Evolutionary conservation across 2,329 filamentous ascomycete genomes (phyloP), one percentile per base, ranked within the genome.

Genomic region (Rhexocercosporidium sp.): DNA sequence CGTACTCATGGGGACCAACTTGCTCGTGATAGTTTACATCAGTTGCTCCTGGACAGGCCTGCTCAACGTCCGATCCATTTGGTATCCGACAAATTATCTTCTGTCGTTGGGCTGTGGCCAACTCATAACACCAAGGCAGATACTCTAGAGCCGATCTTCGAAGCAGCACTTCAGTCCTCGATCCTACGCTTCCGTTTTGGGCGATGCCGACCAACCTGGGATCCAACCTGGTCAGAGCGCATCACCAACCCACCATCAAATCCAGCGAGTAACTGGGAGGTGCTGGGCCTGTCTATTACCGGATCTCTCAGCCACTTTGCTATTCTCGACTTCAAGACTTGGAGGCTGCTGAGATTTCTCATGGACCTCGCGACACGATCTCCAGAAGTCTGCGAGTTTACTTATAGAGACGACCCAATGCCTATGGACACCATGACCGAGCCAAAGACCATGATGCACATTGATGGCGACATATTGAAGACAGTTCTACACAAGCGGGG

Each of bases 231-330:
- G 73, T 64, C 18, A 12, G 46, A 25, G 5, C 29, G 12, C 29
- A n/a, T 6, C 14, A 7, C 18, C 54, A 20, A 20, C 31, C 61
- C 41, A 46, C 20, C 27, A 14, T 54, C 39, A 31, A 57, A 39
- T 16, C 18, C 41, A 16, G 54, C n/a, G 27, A 81, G 39, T 4
- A 39, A 46, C 12, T 39, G 64, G 4, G 86, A 88, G 68, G 80
- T 88, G 65, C 76, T 94, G 39, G 92, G 91, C 0, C 82, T 90
- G 7, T 86, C 86, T 7, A 83, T 93, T 39, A 88, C 92, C 73
- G 92, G 92, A 1, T 88, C 89, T 0, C 74, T 94, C 27, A 87
- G 87, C 69, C 86, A 91, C 65, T 90, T 97, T 72, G 86, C 86
- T 0, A 79, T 94, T 16, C 79, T 98, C 0, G 81, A 84, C 11